Percentiles rank a stretch among this genome's conserved stretches.
phyloP scores from a whole-genome alignment of 2,329 filamentous ascomycete species.

The Trichophyton rubrum region DNA sequence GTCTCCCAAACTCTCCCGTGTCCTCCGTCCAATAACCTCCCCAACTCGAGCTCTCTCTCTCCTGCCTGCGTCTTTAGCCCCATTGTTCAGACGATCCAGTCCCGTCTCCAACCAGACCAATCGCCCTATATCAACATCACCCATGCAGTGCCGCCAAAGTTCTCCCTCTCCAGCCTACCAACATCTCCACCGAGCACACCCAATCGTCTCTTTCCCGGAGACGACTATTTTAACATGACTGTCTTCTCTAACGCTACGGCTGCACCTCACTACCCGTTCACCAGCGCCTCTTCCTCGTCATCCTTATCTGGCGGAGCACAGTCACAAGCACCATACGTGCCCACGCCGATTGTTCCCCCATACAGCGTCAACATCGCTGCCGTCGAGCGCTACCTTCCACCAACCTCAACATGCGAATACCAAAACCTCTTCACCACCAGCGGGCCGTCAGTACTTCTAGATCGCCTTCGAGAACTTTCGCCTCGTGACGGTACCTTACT shows the following conservation, averaged over 20 bases:
- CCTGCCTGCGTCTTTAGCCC: constrained; percentile 36
- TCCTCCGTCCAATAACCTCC: constrained; percentile 30
- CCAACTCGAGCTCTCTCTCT: constrained; percentile 15
- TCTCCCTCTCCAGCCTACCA: constrained; percentile 49
- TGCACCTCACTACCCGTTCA: constrained; percentile 41
- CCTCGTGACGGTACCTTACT: constrained; percentile 44
- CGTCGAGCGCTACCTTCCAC: constrained; percentile 54
- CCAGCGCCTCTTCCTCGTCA: constrained; percentile 37
- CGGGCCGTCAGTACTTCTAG: constrained; percentile 46
- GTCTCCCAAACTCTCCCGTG: constrained; percentile 50
- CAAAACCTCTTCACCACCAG: constrained; percentile 44
- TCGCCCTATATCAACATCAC: constrained; percentile 52
- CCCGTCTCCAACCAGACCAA: constrained; percentile 37
- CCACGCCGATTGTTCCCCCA: constrained; percentile 45
- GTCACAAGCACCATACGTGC: constrained; percentile 32
- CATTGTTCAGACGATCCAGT: constrained; percentile 45
- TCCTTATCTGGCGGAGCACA: background rate
- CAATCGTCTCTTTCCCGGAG: constrained; percentile 33
- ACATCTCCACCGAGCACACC: constrained; percentile 52
- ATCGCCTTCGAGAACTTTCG: constrained; percentile 49
- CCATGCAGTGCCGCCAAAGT: constrained; percentile 50
- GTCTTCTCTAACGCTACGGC: constrained; percentile 51
- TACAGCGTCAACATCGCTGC: constrained; percentile 48
- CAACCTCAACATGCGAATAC: constrained; percentile 47
- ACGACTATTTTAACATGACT: constrained; percentile 51